phyloP scores from a whole-genome alignment of 1,139 yeast genomes.

The Candida mesenterica region DNA sequence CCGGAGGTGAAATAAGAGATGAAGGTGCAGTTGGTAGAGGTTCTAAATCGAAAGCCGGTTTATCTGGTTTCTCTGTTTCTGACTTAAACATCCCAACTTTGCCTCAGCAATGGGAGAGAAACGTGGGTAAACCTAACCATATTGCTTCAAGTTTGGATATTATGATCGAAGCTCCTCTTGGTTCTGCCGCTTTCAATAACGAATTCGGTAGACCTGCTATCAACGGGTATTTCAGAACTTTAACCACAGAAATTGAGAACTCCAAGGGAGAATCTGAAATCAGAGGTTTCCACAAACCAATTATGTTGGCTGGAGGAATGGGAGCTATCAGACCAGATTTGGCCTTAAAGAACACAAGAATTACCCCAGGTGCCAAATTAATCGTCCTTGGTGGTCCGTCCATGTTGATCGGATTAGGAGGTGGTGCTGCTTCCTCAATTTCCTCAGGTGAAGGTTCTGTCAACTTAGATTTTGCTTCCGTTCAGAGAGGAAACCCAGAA shows the following conservation, averaged over 20 bases:
- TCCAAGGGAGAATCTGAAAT: constrained; percentile 64
- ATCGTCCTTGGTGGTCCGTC: constrained; percentile 97
- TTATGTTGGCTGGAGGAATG: constrained; percentile 99
- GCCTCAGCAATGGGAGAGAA: constrained; percentile 91
- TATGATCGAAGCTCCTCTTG: constrained; percentile 96
- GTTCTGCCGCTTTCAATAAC: constrained; percentile 97
- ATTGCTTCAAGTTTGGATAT: constrained; percentile 92
- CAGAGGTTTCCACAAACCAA: constrained; percentile 98
- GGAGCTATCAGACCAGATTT: constrained; percentile 94
- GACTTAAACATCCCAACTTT: constrained; percentile 85
- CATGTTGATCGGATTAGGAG: constrained; percentile 99
- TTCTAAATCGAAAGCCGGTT: constrained; percentile 94
- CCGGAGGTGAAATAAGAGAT: constrained; percentile 99
- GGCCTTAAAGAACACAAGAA: constrained; percentile 81
- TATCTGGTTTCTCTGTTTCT: constrained; percentile 89
- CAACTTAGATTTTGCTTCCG: constrained; percentile 95
- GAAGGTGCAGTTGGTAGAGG: constrained; percentile 99
- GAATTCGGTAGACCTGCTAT: constrained; percentile 99
- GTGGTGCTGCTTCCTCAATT: constrained; percentile 98
- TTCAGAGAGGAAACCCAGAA: constrained; percentile 99
- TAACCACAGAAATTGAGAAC: constrained; percentile 74
- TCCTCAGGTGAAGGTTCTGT: constrained; percentile 96
- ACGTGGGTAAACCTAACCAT: constrained; percentile 86
- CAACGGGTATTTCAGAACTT: constrained; percentile 93
- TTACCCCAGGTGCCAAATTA: constrained; percentile 89